Evolutionary conservation across 2,329 filamentous ascomycete species (phyloP), one percentile per base, ranked within the genome.

Genomic region (Fusarium subglutinans): DNA sequence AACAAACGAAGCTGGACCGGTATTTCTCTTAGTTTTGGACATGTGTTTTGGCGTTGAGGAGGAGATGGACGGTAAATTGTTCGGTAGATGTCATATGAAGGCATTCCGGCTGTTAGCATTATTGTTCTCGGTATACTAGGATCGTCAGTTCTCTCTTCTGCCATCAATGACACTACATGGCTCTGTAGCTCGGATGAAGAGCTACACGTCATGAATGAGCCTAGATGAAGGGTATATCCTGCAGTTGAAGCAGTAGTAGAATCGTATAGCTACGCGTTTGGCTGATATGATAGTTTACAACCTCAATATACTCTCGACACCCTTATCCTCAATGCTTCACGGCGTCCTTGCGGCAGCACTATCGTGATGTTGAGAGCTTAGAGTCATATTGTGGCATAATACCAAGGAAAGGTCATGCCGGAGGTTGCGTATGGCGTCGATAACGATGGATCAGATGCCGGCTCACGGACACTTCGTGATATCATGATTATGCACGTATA

Each of bases 181-280:
- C 3, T n/a, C 11, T 22, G 40, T 22, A 41, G 40, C 40, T 41
- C 40, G 13, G 20, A 41, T 41, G 20, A 41, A 41, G 20, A 22
- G 40, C 12, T 22, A 9, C 40, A 41, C 2, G 40, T 14, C 40
- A 41, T 41, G 13, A 41, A 5, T 22, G 12, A 41, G 20, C 20
- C 40, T 20, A 14, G 40, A 41, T 41, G 40, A n/a, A 41, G 40
- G 40, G 40, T 22, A 2, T n/a, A 8, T 13, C 12, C 40, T 41
- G 40, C 20, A 41, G 40, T 13, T 41, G 40, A 41, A 41, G 20
- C 40, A 41, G 40, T 41, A 13, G 20, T 22, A 22, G 20, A 22
- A 41, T n/a, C 20, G 40, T 8, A 8, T 0, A 22, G 40, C 0
- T 8, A 40, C 10, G 17, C 4, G 0, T 22, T 40, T 40, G 11